Evolutionary conservation across 371 early-diverging fungal species (phyloP).

Genomic region (Circinella minor): DNA sequence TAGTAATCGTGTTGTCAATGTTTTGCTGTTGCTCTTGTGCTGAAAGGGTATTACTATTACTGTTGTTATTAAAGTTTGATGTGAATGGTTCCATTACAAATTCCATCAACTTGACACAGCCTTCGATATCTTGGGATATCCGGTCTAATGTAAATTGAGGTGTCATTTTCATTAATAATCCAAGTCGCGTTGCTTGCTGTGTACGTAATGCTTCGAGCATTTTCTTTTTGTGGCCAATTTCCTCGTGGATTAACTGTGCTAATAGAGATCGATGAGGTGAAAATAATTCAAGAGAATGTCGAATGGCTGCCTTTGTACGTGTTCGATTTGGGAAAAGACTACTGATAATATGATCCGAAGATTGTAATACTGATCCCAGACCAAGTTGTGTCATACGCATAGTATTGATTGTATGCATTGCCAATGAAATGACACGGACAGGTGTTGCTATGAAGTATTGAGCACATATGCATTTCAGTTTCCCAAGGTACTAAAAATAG

Average conservation of each 20-base stretch:
- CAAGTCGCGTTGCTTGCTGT: conserved; percentile 68
- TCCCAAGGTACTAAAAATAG: no score
- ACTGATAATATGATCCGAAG: conserved; percentile 31
- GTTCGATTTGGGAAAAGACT: conserved; percentile 37
- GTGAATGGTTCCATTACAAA: conserved; percentile 12
- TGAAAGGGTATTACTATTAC: background rate
- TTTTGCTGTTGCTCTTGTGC: background rate
- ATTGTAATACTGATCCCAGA: conserved; percentile 25
- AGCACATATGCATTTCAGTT: no score
- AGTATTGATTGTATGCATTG: conserved; percentile 25
- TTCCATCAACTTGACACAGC: conserved; percentile 24
- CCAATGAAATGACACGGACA: conserved; percentile 38
- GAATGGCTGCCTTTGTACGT: conserved; percentile 8
- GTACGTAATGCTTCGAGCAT: conserved; percentile 56
- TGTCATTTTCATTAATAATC: conserved; percentile 49
- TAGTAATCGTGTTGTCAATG: background rate
- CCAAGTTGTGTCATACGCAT: conserved; percentile 24
- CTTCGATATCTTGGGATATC: conserved; percentile 5
- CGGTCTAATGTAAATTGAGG: conserved; percentile 28
- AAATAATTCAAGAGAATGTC: conserved; percentile 5
- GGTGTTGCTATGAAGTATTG: conserved; percentile 45
- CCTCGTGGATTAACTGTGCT: conserved; percentile 62
- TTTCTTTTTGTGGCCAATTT: conserved; percentile 62
- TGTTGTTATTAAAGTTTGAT: conserved; percentile 3
- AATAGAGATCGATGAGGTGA: conserved; percentile 43